These are phyloP conservation scores for Stellera chamaejasme DNA, from an alignment of 345 rosid genomes.

Conservation along the genomic window DNA sequence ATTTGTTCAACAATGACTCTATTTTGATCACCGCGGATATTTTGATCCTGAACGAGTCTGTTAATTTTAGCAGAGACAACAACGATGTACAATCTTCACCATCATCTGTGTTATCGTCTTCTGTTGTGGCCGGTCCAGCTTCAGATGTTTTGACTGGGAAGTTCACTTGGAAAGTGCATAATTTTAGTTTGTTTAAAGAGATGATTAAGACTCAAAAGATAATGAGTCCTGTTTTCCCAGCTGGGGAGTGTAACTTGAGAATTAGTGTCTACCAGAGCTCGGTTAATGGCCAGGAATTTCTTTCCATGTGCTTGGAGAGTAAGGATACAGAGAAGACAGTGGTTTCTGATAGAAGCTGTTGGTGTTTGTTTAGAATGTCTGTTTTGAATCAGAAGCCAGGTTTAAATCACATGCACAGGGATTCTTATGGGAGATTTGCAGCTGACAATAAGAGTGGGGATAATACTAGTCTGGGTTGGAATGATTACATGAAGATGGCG, in stretches of 20 bases:
- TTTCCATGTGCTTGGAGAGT: conserved; percentile 98
- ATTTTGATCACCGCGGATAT: conserved; percentile 87
- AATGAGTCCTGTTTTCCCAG: conserved; percentile 97
- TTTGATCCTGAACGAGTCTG: conserved; percentile 75
- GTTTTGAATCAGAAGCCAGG: conserved; percentile 90
- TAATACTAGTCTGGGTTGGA: conserved; percentile 96
- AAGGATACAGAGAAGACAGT: conserved; percentile 76
- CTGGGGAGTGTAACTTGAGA: conserved; percentile 92
- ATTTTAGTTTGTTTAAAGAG: conserved; percentile 82
- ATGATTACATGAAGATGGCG: conserved; percentile 89
- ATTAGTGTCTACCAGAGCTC: conserved; percentile 91
- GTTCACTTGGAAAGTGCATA: conserved; percentile 90
- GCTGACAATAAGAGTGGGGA: conserved; percentile 95
- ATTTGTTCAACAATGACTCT: conserved; percentile 54
- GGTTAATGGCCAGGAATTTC: conserved; percentile 68
- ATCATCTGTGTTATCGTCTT: conserved; percentile 30
- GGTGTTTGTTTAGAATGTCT: conserved; percentile 99
- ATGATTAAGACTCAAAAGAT: conserved; percentile 98
- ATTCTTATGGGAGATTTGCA: conserved; percentile 88
- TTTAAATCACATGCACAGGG: conserved; percentile 82
- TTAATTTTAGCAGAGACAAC: conserved; percentile 73
- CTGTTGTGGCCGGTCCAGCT: conserved; percentile 50
- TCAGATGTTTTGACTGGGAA: conserved; percentile 90
- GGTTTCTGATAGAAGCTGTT: conserved; percentile 77
- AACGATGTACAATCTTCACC: conserved; percentile 52